A percentile compares a stretch with the other conserved stretches of the same genome.
Conservation (phyloP, 345 rosid species). For the Angophora floribunda region DNA sequence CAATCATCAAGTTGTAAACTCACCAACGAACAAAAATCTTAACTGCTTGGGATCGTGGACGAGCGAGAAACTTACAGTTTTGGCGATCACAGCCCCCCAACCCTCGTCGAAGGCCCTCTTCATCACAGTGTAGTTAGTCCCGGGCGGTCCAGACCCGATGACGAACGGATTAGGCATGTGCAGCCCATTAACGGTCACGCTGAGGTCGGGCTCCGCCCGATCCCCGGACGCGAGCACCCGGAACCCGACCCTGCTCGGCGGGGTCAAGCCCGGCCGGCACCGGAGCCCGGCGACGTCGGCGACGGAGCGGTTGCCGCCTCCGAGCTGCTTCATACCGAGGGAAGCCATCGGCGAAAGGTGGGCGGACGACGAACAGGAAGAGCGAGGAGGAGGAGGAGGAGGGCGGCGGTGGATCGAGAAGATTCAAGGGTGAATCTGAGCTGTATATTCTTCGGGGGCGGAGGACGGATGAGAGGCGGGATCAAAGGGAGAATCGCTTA, state of each 20-base stretch:
- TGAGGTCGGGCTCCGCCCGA: conserved; percentile 68
- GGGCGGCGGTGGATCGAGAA: background rate
- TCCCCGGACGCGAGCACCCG: conserved; percentile 31
- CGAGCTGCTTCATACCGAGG: conserved; percentile 34
- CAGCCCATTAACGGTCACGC: conserved; percentile 78
- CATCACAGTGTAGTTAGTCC: conserved; percentile 96
- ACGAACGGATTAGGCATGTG: conserved; percentile 90
- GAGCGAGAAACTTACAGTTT: conserved; percentile 49
- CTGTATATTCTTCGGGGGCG: background rate
- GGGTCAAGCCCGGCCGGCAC: conserved; percentile 13
- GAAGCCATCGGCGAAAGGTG: background rate
- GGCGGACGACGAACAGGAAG: too few species aligned
- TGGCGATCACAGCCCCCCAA: conserved; percentile 98
- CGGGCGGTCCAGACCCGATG: conserved; percentile 98
- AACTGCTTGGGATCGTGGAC: background rate
- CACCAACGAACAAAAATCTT: background rate
- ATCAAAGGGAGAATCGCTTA: background rate
- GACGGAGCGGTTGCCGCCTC: conserved; percentile 13
- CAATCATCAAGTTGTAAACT: background rate
- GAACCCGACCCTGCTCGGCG: conserved; percentile 38
- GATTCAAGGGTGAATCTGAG: background rate
- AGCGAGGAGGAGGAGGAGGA: too few species aligned
- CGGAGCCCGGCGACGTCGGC: conserved; percentile 17
- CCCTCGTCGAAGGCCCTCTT: conserved; percentile 97
- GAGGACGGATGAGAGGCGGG: background rate